phyloP scores from a whole-genome alignment of 164 flowering plant genomes.

The Nymphaea colorata region DNA sequence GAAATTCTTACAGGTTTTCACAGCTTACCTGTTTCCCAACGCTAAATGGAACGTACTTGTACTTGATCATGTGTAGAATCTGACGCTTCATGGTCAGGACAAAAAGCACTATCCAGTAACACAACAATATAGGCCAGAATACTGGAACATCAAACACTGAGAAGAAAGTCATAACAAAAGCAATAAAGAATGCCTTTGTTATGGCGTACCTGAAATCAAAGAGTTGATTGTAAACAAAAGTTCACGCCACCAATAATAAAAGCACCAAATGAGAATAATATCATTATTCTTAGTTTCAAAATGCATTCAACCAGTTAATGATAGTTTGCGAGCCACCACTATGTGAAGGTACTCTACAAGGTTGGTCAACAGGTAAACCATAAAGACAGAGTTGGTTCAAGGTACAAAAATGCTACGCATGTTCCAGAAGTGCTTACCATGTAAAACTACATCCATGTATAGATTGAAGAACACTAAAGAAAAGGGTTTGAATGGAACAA shows the following conservation, averaged over 20 bases:
- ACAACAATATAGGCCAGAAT: conserved; percentile 38
- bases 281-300: no score
- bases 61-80: conserved; percentile 38
- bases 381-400: no score
- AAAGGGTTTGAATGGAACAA: no score
- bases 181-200: conserved; percentile 25
- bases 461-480: no score
- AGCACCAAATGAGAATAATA: no score
- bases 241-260: neutral
- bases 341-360: no score
- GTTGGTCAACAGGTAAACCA: no score
- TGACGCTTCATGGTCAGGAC: conserved; percentile 44
- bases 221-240: neutral
- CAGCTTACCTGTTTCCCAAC: conserved; percentile 33
- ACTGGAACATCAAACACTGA: conserved; percentile 45
- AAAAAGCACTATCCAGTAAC: conserved; percentile 40
- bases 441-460: no score
- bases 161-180: conserved; percentile 28
- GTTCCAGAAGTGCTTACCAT: no score
- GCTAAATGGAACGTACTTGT: conserved; percentile 33
- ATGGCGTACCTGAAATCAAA: conserved; percentile 21
- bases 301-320: no score
- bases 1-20: neutral
- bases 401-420: no score
- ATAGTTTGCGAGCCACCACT: no score